phyloP scores from a whole-genome alignment of 2,329 filamentous ascomycete genomes.

The Aspergillus brunneoviolaceus region DNA sequence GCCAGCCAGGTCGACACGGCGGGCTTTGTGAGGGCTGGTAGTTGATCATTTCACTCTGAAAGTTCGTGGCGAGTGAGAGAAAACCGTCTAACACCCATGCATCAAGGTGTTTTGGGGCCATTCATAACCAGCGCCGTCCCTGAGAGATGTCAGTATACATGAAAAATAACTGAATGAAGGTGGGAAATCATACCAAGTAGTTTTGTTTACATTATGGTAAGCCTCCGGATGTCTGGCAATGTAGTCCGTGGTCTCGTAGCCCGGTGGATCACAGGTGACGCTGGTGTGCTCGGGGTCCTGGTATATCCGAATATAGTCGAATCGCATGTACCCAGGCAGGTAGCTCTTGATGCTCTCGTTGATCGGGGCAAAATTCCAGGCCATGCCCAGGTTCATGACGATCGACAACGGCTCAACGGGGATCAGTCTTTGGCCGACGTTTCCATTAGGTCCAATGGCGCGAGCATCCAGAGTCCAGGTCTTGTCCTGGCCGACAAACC shows the following conservation, averaged over 20 bases:
- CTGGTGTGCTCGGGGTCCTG: constrained; percentile 59
- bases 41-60: no score
- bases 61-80: not conserved
- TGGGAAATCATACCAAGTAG: constrained; percentile 53
- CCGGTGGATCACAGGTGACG: constrained; percentile 66
- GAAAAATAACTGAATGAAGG: not conserved
- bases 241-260: constrained; percentile 66
- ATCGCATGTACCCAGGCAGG: constrained; percentile 64
- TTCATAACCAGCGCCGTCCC: constrained; percentile 52
- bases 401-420: constrained; percentile 67
- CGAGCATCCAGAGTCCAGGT: constrained; percentile 64
- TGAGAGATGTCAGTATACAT: constrained; percentile 20
- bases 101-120: constrained; percentile 65
- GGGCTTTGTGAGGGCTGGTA: not conserved
- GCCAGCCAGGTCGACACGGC: no score
- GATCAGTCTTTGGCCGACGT: constrained; percentile 64
- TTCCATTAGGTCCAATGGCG: constrained; percentile 66
- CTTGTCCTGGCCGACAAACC: constrained; percentile 65
- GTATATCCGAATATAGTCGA: constrained; percentile 71
- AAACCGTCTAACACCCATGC: constrained; percentile 50
- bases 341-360: constrained; percentile 57
- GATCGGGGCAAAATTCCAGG: constrained; percentile 62
- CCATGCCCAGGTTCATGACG: constrained; percentile 71
- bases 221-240: constrained; percentile 61
- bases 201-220: constrained; percentile 65